These are phyloP conservation scores for Boletus huronensis DNA, from an alignment of 768 basidiomycete genomes.

Conservation along the genomic window DNA sequence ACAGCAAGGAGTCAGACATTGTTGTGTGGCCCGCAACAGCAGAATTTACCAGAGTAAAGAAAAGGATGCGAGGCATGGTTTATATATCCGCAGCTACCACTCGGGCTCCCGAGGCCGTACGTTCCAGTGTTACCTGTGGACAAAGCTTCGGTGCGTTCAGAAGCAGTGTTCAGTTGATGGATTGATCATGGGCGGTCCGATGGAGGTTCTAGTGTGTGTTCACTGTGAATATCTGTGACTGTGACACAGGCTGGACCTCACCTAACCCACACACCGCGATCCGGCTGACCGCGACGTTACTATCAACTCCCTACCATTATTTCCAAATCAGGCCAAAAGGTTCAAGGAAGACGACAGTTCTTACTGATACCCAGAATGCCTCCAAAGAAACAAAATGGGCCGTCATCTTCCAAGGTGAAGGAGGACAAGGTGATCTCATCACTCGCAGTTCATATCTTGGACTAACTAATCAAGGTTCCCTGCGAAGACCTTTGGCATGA, in stretches of 20 bases:
- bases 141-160: background rate
- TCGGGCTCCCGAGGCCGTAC: background rate
- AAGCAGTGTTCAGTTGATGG: background rate
- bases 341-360: background rate
- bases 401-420: slow-evolving; percentile 65
- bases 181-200: background rate
- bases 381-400: slow-evolving; percentile 67
- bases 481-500: slow-evolving; percentile 79
- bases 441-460: slow-evolving; percentile 6
- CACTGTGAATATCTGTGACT: background rate
- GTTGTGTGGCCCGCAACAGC: background rate
- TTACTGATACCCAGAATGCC: slow-evolving; percentile 48
- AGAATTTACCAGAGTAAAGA: background rate
- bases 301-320: background rate
- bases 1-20: background rate
- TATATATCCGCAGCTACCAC: slow-evolving; percentile 11
- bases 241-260: background rate
- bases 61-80: background rate
- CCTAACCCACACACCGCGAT: background rate
- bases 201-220: background rate
- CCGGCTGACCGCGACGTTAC: background rate
- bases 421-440: slow-evolving; percentile 68
- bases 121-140: background rate
- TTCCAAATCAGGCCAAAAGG: background rate
- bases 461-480: slow-evolving; percentile 30